These are phyloP conservation scores for Stropharia rugosoannulata DNA, from an alignment of 768 basidiomycete species.

Conservation along the genomic window DNA sequence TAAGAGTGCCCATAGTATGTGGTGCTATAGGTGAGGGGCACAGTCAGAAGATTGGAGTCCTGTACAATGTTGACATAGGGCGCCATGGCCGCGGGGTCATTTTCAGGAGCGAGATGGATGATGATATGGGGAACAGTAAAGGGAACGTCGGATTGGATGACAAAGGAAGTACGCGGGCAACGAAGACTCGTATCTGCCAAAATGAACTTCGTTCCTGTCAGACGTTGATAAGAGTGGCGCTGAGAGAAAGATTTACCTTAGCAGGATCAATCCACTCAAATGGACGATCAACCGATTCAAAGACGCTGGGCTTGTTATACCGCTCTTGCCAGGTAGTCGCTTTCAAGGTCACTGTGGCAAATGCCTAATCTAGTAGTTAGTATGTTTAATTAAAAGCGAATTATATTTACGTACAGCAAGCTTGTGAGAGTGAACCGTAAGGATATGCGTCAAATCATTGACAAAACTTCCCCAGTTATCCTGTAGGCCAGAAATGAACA, in stretches of 20 bases:
- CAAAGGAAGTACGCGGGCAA: slow-evolving; percentile 5
- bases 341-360: background rate
- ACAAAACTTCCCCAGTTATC: background rate
- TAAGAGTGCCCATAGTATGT: background rate
- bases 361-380: background rate
- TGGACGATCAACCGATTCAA: slow-evolving; percentile 33
- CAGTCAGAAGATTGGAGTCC: background rate
- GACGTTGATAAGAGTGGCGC: background rate
- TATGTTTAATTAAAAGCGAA: background rate
- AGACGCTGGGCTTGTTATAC: slow-evolving; percentile 32
- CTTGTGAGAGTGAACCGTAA: background rate
- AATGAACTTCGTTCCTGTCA: background rate
- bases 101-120: slow-evolving; percentile 13
- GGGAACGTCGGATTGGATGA: slow-evolving; percentile 15
- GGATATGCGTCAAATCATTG: background rate
- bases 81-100: slow-evolving; percentile 5
- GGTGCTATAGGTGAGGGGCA: background rate
- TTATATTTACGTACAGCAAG: background rate
- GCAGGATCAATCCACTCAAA: slow-evolving; percentile 54
- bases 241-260: slow-evolving; percentile 31
- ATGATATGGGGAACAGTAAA: slow-evolving; percentile 18
- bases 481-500: background rate
- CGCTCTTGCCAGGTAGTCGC: slow-evolving; percentile 31
- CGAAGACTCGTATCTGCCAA: background rate
- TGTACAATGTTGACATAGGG: slow-evolving; percentile 8